Evolutionary conservation across 176 grass and related monocot genomes (phyloP).

Genomic region (Musa acuminata): DNA sequence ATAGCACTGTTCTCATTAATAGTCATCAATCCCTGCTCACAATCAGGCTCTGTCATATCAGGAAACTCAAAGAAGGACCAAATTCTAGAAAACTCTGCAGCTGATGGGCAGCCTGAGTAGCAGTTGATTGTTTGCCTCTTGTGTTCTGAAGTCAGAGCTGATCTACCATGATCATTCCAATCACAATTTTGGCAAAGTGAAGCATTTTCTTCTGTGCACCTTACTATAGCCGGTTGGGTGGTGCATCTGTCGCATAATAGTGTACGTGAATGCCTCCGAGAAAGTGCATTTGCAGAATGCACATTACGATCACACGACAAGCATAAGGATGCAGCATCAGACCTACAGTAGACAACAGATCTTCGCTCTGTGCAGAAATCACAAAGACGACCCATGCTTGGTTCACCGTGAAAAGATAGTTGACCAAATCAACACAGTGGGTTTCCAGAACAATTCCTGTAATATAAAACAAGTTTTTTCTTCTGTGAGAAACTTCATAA

Average conservation of each 20-base stretch:
- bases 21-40: constrained; percentile 72
- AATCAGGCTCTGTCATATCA: constrained; percentile 52
- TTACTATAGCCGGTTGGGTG: constrained; percentile 68
- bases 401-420: neutral
- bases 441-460: neutral
- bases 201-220: constrained; percentile 53
- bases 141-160: constrained; percentile 41
- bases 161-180: constrained; percentile 55
- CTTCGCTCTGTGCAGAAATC: constrained; percentile 82
- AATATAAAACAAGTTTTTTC: neutral
- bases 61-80: constrained; percentile 79
- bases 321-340: constrained; percentile 82
- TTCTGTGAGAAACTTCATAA: neutral
- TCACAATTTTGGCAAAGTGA: constrained; percentile 95
- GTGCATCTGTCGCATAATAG: constrained; percentile 71
- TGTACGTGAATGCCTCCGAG: constrained; percentile 71
- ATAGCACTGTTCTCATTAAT: constrained; percentile 55
- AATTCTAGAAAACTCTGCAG: constrained; percentile 81
- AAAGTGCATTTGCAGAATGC: constrained; percentile 95
- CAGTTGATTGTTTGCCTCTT: constrained; percentile 75
- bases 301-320: constrained; percentile 90
- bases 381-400: constrained; percentile 54
- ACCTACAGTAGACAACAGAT: constrained; percentile 86
- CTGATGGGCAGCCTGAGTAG: constrained; percentile 86
- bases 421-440: neutral